A percentile compares a stretch with the other conserved stretches of the same genome.
Evolutionary conservation across 495 filamentous ascomycete species (phyloP).

Genomic region (Penicillium desertorum): DNA sequence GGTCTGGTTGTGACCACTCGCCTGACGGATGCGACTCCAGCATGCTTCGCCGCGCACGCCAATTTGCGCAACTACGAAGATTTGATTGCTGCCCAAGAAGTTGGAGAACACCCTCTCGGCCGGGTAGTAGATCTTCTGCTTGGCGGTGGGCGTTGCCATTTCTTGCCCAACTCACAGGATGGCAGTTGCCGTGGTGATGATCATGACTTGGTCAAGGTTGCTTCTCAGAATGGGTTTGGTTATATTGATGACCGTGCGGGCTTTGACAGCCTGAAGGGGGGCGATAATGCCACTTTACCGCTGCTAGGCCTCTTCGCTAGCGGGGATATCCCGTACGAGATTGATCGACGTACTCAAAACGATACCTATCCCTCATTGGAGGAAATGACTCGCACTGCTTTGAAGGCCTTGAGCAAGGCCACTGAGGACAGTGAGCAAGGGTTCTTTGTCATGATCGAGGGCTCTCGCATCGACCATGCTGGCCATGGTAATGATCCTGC

Average conservation of each 20-base stretch:
- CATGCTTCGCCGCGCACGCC: slow-evolving; percentile 90
- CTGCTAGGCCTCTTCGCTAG: slow-evolving; percentile 83
- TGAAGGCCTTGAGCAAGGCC: slow-evolving; percentile 75
- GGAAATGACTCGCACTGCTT: slow-evolving; percentile 85
- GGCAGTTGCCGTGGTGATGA: slow-evolving; percentile 77
- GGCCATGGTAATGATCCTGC: slow-evolving; percentile 94
- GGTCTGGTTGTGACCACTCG: slow-evolving; percentile 94
- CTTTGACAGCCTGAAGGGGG: slow-evolving; percentile 75
- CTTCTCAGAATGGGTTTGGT: slow-evolving; percentile 72
- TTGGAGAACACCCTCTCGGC: slow-evolving; percentile 83
- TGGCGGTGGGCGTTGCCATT: slow-evolving; percentile 91
- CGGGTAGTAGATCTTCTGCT: slow-evolving; percentile 87
- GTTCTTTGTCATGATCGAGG: slow-evolving; percentile 98
- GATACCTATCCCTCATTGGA: slow-evolving; percentile 83
- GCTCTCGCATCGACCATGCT: slow-evolving; percentile 92
- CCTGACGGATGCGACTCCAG: slow-evolving; percentile 96
- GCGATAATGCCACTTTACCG: slow-evolving; percentile 73
- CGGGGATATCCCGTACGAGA: slow-evolving; percentile 84
- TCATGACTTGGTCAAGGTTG: slow-evolving; percentile 65
- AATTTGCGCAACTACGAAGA: slow-evolving; percentile 78
- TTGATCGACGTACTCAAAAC: slow-evolving; percentile 77
- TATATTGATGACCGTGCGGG: slow-evolving; percentile 69
- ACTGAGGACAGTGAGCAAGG: slow-evolving; percentile 84
- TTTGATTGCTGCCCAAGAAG: slow-evolving; percentile 84
- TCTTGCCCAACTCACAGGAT: slow-evolving; percentile 73